These are phyloP conservation scores for Bipolaris oryzae DNA, from an alignment of 2,329 filamentous ascomycete species.

Conservation along the genomic window DNA sequence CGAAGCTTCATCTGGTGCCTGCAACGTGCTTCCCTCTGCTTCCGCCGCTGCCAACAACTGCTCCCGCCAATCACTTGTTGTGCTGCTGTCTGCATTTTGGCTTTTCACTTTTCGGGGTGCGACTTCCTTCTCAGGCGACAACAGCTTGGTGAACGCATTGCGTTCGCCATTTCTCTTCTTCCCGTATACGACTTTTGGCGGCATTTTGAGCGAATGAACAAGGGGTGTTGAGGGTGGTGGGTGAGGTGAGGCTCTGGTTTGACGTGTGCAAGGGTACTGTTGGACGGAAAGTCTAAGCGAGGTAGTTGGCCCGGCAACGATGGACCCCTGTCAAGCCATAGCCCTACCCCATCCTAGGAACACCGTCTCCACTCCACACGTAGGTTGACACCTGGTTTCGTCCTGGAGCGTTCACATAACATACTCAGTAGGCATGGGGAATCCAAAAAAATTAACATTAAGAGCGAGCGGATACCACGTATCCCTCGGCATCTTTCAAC, in stretches of 20 bases:
- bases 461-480: constrained; percentile 8
- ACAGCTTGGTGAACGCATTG: constrained; percentile 32
- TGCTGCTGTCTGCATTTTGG: constrained; percentile 6
- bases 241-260: constrained; percentile 5
- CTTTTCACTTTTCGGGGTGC: not conserved
- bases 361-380: too few relatives aligned
- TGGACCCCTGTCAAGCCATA: not conserved
- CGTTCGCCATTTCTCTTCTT: constrained; percentile 36
- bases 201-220: constrained; percentile 23
- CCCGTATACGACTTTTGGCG: constrained; percentile 33
- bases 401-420: not conserved
- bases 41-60: constrained; percentile 12
- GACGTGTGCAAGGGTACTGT: constrained; percentile 4
- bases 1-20: constrained; percentile 3
- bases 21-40: not conserved
- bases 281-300: constrained; percentile 18
- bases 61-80: constrained; percentile 8
- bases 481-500: constrained; percentile 1
- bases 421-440: not conserved
- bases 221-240: constrained; percentile 1
- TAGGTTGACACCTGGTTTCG: too few relatives aligned
- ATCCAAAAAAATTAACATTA: constrained; percentile 16
- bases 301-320: constrained; percentile 8
- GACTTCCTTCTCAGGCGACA: constrained; percentile 37
- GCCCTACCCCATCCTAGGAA: too few relatives aligned